phyloP scores from a whole-genome alignment of 371 early-diverging fungal genomes.

The Fennellomyces sp. region DNA sequence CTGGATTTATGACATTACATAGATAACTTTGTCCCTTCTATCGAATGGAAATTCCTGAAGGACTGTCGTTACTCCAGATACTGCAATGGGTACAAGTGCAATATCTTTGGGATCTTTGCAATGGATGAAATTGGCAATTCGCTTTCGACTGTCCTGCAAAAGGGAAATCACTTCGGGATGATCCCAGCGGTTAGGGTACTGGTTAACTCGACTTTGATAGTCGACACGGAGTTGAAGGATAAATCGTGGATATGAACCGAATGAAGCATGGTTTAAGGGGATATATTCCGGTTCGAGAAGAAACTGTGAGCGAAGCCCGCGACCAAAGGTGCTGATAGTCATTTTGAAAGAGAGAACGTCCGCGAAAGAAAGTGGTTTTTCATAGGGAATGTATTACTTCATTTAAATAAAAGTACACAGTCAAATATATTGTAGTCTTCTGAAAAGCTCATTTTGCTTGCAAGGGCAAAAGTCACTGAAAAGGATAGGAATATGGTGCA shows the following conservation, averaged over 20 bases:
- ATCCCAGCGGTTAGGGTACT: constrained; percentile 15
- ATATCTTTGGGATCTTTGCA: constrained; percentile 37
- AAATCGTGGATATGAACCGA: constrained; percentile 21
- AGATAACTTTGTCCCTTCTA: constrained; percentile 40
- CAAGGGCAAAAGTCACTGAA: no score
- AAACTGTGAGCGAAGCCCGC: constrained; percentile 37
- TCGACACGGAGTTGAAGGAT: background rate
- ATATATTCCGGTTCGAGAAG: constrained; percentile 38
- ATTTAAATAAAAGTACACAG: no score
- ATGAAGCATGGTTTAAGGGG: constrained; percentile 49
- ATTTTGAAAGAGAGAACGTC: no score
- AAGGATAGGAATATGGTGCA: no score
- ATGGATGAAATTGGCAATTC: constrained; percentile 30
- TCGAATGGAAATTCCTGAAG: constrained; percentile 41
- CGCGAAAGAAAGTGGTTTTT: no score
- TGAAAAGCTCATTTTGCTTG: no score
- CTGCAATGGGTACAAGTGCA: constrained; percentile 42
- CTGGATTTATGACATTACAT: no score
- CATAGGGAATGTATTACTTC: no score
- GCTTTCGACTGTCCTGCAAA: constrained; percentile 4
- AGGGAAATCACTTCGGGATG: constrained; percentile 12
- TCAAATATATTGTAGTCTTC: no score
- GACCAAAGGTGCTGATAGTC: no score
- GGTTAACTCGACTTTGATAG: constrained; percentile 12
- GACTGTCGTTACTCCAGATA: constrained; percentile 35